phyloP scores from a whole-genome alignment of 352 stramenopile genomes.

The Thraustochytrium sp. region DNA sequence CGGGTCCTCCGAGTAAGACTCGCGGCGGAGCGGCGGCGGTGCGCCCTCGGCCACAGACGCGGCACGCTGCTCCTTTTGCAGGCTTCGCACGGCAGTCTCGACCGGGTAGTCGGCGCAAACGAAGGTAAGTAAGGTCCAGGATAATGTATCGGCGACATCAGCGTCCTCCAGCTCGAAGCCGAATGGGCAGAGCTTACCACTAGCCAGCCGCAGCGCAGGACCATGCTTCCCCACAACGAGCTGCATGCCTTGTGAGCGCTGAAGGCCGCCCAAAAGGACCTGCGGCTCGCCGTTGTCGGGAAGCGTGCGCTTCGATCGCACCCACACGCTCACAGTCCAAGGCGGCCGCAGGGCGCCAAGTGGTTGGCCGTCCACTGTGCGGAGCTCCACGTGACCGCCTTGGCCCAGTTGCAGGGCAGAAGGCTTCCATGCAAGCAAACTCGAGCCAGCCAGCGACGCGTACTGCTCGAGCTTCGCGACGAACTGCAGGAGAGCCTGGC shows the following conservation, averaged over 20 bases:
- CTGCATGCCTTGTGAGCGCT: neutral
- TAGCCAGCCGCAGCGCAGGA: neutral
- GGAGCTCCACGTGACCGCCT: neutral
- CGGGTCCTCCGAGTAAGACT: too few species aligned
- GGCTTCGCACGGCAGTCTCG: neutral
- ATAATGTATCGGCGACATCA: neutral
- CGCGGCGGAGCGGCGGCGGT: too few species aligned
- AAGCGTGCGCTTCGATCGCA: too few species aligned
- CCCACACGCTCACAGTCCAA: neutral
- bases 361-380: neutral
- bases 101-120: neutral
- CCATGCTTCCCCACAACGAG: neutral
- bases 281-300: neutral
- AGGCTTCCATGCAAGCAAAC: neutral
- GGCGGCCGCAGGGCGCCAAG: neutral
- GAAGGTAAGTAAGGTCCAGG: neutral
- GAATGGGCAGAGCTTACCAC: neutral
- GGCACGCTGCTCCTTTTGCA: too few species aligned
- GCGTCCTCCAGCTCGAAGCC: neutral
- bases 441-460: neutral
- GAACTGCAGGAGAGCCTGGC: conserved; percentile 6
- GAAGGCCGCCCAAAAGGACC: neutral
- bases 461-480: neutral
- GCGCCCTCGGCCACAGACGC: too few species aligned
- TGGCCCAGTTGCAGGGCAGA: neutral